These are phyloP conservation scores for Mycena citricolor DNA, from an alignment of 1,284 basidiomycete genomes.

Conservation along the genomic window DNA sequence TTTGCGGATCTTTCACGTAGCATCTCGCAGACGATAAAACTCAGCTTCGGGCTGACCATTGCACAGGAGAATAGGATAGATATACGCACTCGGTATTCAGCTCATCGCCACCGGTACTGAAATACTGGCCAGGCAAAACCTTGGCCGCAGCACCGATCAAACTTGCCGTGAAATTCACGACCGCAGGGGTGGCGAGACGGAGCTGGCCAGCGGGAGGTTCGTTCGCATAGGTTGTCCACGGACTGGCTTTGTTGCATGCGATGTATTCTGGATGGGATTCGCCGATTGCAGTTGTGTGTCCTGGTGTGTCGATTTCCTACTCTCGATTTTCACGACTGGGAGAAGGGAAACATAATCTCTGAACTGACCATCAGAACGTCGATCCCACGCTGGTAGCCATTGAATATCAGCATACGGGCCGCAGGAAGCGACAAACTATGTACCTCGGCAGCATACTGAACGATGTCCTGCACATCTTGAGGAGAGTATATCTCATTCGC, in stretches of 20 bases:
- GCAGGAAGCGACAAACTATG: constrained; percentile 3
- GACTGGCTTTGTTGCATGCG: constrained; percentile 55
- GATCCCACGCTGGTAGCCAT: constrained; percentile 61
- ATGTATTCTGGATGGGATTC: constrained; percentile 63
- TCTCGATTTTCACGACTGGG: not conserved
- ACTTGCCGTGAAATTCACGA: constrained; percentile 44
- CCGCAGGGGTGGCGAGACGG: constrained; percentile 55
- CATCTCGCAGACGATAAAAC: constrained; percentile 40
- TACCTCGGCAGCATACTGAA: constrained; percentile 59
- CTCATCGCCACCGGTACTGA: constrained; percentile 86
- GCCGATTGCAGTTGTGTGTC: constrained; percentile 67
- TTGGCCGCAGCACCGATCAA: constrained; percentile 38
- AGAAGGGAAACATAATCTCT: not conserved
- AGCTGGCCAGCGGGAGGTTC: constrained; percentile 81
- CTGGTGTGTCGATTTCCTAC: constrained; percentile 66
- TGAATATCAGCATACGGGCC: not conserved
- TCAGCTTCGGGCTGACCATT: too few relatives aligned
- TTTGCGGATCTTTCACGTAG: constrained; percentile 62
- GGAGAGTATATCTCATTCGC: constrained; percentile 52
- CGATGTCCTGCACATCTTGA: constrained; percentile 53
- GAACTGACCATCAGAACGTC: constrained; percentile 60
- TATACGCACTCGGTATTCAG: constrained; percentile 49
- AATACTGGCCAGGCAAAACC: constrained; percentile 57
- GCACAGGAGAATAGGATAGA: not conserved
- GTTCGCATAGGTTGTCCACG: constrained; percentile 59